Conservation (phyloP, 805 yeast species). For the Nakazawaea peltata region DNA sequence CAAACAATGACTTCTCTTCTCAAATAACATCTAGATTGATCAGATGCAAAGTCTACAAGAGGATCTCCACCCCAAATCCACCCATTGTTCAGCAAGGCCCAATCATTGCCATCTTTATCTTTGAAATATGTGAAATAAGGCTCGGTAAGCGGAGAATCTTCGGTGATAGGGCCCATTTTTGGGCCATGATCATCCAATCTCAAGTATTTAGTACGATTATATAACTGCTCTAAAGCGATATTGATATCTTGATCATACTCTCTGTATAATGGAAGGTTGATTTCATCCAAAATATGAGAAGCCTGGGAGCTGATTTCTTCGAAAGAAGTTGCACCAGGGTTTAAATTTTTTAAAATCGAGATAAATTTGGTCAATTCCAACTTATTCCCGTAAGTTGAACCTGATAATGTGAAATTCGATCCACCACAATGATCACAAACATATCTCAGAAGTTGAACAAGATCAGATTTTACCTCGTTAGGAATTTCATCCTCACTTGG, state of each 20-base stretch:
- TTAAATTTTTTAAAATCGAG: constrained; percentile 35
- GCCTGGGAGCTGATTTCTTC: constrained; percentile 32
- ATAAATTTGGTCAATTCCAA: constrained; percentile 46
- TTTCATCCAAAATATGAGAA: constrained; percentile 56
- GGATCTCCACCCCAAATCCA: constrained; percentile 99
- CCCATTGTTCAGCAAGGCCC: constrained; percentile 88
- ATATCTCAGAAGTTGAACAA: constrained; percentile 39
- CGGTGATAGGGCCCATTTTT: constrained; percentile 56
- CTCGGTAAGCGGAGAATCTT: constrained; percentile 61
- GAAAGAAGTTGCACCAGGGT: constrained; percentile 22
- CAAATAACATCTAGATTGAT: constrained; percentile 68
- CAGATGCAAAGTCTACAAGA: constrained; percentile 84
- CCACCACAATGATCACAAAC: constrained; percentile 34
- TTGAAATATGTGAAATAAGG: constrained; percentile 77
- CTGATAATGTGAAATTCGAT: constrained; percentile 34
- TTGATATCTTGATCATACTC: constrained; percentile 68
- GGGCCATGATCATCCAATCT: constrained; percentile 83
- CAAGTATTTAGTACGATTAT: constrained; percentile 67
- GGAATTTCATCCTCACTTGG: constrained; percentile 35
- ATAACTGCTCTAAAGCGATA: constrained; percentile 60
- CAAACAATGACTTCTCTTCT: constrained; percentile 92
- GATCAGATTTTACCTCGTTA: constrained; percentile 27
- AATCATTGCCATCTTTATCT: constrained; percentile 41
- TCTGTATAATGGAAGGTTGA: constrained; percentile 64
- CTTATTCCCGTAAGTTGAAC: constrained; percentile 42